phyloP scores from a whole-genome alignment of 768 basidiomycete species.

The Psilocybe tampanensis region DNA sequence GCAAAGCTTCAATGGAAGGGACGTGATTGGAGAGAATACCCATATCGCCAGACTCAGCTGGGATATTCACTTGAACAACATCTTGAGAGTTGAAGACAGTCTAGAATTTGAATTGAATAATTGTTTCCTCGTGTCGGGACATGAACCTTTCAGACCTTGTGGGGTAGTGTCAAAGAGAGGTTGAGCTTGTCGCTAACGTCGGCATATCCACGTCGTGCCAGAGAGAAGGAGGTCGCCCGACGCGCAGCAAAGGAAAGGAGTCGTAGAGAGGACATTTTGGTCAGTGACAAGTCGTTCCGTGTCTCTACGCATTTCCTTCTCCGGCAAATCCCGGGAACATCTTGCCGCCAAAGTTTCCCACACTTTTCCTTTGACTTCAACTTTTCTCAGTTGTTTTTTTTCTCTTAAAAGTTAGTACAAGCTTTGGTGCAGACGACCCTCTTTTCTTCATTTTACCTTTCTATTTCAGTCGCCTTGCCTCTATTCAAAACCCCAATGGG shows the following conservation, averaged over 20 bases:
- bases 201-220: conserved; percentile 85
- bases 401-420: too few species aligned
- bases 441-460: too few species aligned
- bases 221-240: conserved; percentile 52
- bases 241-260: conserved; percentile 66
- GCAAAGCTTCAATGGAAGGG: conserved; percentile 93
- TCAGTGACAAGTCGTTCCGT: conserved; percentile 34
- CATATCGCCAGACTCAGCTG: conserved; percentile 96
- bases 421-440: too few species aligned
- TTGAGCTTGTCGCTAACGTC: conserved; percentile 90
- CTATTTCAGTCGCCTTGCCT: too few species aligned
- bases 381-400: too few species aligned
- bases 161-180: conserved; percentile 91
- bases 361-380: too few species aligned
- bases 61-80: conserved; percentile 94
- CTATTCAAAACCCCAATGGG: too few species aligned
- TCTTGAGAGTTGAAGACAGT: conserved; percentile 89
- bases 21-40: conserved; percentile 99
- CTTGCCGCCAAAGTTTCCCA: not conserved
- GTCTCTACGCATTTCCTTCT: conserved; percentile 40
- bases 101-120: conserved; percentile 42
- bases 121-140: not conserved
- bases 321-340: conserved; percentile 25
- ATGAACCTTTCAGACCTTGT: conserved; percentile 63
- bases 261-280: conserved; percentile 76